Conservation (phyloP, 352 stramenopile genomes). For the Phytopythium cucurbitacearum region DNA sequence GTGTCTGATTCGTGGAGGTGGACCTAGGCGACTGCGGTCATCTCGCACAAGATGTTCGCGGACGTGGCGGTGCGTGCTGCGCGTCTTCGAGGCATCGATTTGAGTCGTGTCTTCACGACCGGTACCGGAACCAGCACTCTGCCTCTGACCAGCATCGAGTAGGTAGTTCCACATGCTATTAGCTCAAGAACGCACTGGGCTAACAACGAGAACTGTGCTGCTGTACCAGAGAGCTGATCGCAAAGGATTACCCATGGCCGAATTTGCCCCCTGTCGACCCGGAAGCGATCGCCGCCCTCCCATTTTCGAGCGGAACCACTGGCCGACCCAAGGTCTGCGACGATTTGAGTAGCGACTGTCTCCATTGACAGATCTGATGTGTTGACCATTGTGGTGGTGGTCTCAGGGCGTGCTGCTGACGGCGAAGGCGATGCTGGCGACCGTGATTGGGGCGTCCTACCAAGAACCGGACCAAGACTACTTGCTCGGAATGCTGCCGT, state of each 20-base stretch:
- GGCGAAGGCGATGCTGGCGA: conserved; percentile 75
- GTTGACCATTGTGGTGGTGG: no score
- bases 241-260: conserved; percentile 11
- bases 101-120: conserved; percentile 19
- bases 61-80: conserved; percentile 27
- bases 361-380: no score
- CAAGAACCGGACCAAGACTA: conserved; percentile 30
- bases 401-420: conserved; percentile 76
- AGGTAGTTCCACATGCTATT: conserved; percentile 1
- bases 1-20: not conserved
- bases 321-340: conserved; percentile 41
- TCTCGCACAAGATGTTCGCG: conserved; percentile 1
- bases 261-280: conserved; percentile 11
- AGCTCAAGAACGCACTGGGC: not conserved
- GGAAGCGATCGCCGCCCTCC: conserved; percentile 35
- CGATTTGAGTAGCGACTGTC: conserved; percentile 7
- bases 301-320: conserved; percentile 92
- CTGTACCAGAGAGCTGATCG: conserved; percentile 13
- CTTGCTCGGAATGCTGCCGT: conserved; percentile 76
- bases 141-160: conserved; percentile 24
- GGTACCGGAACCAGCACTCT: conserved; percentile 10
- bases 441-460: conserved; percentile 41
- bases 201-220: not conserved
- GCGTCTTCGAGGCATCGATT: conserved; percentile 10
- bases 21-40: not conserved